Percentiles rank a stretch among this genome's conserved stretches.
phyloP scores from a whole-genome alignment of 805 yeast species.

The Nakazawaea peltata region DNA sequence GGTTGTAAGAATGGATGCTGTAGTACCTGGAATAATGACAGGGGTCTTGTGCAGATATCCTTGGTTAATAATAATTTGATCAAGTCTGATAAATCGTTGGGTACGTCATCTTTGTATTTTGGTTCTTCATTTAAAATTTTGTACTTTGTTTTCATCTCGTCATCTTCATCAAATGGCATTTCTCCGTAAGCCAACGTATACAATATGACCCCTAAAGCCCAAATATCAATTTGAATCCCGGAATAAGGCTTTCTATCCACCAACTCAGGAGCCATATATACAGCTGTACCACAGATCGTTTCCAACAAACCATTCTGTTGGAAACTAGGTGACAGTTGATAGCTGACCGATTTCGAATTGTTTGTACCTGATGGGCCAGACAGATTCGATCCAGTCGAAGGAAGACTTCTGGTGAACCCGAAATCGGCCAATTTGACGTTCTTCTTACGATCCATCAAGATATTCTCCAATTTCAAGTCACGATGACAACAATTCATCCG shows the following conservation, averaged over 20 bases:
- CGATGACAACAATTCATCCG: constrained; percentile 73
- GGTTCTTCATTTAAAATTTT: constrained; percentile 66
- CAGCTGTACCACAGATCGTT: constrained; percentile 90
- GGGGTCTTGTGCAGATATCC: constrained; percentile 57
- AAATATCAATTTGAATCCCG: constrained; percentile 77
- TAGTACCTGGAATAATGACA: constrained; percentile 39
- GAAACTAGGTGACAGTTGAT: background rate
- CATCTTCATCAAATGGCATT: constrained; percentile 90
- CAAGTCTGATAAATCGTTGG: constrained; percentile 42
- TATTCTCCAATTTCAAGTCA: constrained; percentile 78
- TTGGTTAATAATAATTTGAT: constrained; percentile 52
- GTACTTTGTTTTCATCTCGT: constrained; percentile 49
- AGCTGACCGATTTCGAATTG: too few species aligned
- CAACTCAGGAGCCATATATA: constrained; percentile 95
- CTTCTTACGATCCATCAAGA: constrained; percentile 46
- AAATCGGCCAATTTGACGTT: constrained; percentile 81
- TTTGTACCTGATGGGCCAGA: too few species aligned
- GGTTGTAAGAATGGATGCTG: constrained; percentile 41
- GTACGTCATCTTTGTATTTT: constrained; percentile 34
- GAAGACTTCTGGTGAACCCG: constrained; percentile 82
- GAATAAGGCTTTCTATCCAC: constrained; percentile 59
- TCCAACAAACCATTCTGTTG: constrained; percentile 36
- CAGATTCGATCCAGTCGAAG: too few species aligned
- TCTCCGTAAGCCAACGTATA: constrained; percentile 79
- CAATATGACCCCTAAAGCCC: constrained; percentile 88